Base-by-base conservation (phyloP, 306 rosid species). In the Arachis stenosperma region DNA sequence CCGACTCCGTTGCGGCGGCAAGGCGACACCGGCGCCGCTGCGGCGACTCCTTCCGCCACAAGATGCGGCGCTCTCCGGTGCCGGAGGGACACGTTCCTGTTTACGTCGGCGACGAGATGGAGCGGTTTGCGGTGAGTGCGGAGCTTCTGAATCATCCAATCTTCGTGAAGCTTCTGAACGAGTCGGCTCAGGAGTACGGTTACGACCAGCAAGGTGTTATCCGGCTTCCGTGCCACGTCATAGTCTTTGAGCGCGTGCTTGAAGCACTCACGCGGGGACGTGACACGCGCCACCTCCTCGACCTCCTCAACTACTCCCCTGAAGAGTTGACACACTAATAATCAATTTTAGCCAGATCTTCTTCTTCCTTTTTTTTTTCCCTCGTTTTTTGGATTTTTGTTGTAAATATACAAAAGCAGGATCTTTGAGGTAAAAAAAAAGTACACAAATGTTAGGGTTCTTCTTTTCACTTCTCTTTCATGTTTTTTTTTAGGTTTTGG, bases 21-120 rank as follows among this genome's bases (percentile, higher is more conserved):
- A 9, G 13, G 72, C 1, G 73, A 0, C 80, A 85, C 1, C 67
- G 51, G 0, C 65, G 41, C 47, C 70, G 60, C 11, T 61, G 79
- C 2, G 9, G 61, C 1, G 82, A 76, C 44, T 82, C 93, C 0
- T 71, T 84, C 69, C 70, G 90, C 1, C 65, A 40, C 5, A 60
- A 79, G 68, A 65, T 48, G 65, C 67, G 84, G 9, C 46, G 82
- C 11, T 57, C 71, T 0, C 33, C 57, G 9, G 96, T 84, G 0
- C 99, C 97, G 0, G 89, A 81, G 17, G 98, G 98, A 0, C 91
- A 89, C 76, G 88, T 93, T 0, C 98, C 98, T 62, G 87, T 93
- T 67, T 91, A 88, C 86, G 98, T 94, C 9, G 98, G 98, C 33
- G 96, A 91, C 11, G 97, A 94, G 88, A 90, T 91, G 98, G 87